Base-by-base conservation (phyloP, 202 grass and related monocot species). In the Carex sylvatica region DNA sequence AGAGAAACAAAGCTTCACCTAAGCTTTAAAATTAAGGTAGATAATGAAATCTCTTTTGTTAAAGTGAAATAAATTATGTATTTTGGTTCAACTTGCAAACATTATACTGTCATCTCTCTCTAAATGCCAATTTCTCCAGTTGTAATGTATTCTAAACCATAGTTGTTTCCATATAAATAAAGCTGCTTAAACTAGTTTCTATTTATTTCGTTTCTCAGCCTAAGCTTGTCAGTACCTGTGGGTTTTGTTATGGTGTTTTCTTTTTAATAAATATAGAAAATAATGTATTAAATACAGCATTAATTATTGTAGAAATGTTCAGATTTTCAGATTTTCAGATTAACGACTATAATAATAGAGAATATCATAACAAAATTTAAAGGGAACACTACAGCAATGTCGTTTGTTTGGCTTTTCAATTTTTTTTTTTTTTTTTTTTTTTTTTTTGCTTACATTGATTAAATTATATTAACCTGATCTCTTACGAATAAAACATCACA, bases 21-120 rank as follows among this genome's bases (percentile, higher is more conserved):
- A 82, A 82, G 80, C 80, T 82, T 70, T 82, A 35, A 82, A 20
- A 70, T 70, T 40, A 60, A 77, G 7, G n/a, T 58, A 77, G 35
- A 38, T 20, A 58, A 58, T 1, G 7, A 30, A 31, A 14, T 77
- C 6, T 56, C 49, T n/a, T 60, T 59, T 6, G 31, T 60, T 35
- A n/a, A 59, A 9, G 9, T 60, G 53, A 78, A 78, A 78, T 78
- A 59, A 78, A 19, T 58, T 36, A 16, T 56, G 19, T 36, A 38
- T 14, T 78, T 60, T 40, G 16, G 1, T 73, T 16, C 44, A 51
- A 73, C 22, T 28, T 78, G 10, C 52, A 40, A 53, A 49, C 60
- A 46, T 51, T 51, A 5, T 26, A 47, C 40, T 71, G 38, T 46
- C n/a, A 47, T 22, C 36, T 46, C 38, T 44, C 68, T 23, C 33